These are phyloP conservation scores for Pleurotus citrinopileatus DNA, from an alignment of 768 basidiomycete genomes.

Conservation along the genomic window DNA sequence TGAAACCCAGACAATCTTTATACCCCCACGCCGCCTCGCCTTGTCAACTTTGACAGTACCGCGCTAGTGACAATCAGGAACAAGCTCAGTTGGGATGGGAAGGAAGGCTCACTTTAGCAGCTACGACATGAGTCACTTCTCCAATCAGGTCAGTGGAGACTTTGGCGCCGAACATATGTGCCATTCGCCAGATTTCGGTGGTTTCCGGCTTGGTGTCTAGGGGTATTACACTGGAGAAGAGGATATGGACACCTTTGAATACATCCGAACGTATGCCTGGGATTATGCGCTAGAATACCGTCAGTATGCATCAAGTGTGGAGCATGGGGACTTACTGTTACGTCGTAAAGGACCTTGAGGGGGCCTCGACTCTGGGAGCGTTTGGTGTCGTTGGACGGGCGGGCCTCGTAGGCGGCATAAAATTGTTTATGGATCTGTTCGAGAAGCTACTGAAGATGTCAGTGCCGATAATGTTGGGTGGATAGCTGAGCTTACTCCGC, in stretches of 20 bases:
- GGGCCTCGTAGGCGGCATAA: slow-evolving; percentile 63
- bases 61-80: slow-evolving; percentile 40
- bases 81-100: background rate
- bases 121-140: slow-evolving; percentile 86
- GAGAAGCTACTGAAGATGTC: slow-evolving; percentile 56
- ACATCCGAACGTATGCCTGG: slow-evolving; percentile 74
- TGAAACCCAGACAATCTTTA: slow-evolving; percentile 81
- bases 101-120: slow-evolving; percentile 63
- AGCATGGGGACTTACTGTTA: slow-evolving; percentile 58
- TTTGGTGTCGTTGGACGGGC: slow-evolving; percentile 24
- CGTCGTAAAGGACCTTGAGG: slow-evolving; percentile 53
- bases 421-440: slow-evolving; percentile 76
- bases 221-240: slow-evolving; percentile 95
- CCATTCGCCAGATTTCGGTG: slow-evolving; percentile 83
- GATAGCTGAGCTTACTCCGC: slow-evolving; percentile 47
- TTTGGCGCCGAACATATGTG: slow-evolving; percentile 84
- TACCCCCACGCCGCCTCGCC: slow-evolving; percentile 71
- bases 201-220: slow-evolving; percentile 78
- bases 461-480: background rate
- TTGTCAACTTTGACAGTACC: slow-evolving; percentile 91
- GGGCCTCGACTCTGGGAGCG: slow-evolving; percentile 21
- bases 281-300: slow-evolving; percentile 67
- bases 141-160: slow-evolving; percentile 67
- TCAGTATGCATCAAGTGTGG: background rate
- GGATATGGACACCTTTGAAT: slow-evolving; percentile 74